Conservation (phyloP, 2,329 filamentous ascomycete species). For the Penicillium sp. region DNA sequence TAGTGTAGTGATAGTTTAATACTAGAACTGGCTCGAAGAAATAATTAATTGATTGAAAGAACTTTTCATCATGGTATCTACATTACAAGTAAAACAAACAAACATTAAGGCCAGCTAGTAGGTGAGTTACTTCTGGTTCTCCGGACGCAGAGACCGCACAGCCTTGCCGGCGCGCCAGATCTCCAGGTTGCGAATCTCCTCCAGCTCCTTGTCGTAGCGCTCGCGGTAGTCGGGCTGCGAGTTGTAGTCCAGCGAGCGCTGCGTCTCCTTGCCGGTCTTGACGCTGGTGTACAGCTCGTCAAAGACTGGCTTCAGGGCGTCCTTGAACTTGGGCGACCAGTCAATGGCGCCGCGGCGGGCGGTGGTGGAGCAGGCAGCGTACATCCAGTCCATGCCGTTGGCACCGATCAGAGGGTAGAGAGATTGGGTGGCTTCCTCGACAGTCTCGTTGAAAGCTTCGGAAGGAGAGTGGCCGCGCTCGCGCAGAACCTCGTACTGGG, state of each 20-base stretch:
- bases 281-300: constrained; percentile 95
- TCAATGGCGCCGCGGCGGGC: constrained; percentile 97
- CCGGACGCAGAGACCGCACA: constrained; percentile 80
- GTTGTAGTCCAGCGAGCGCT: constrained; percentile 97
- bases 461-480: constrained; percentile 96
- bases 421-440: constrained; percentile 97
- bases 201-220: constrained; percentile 96
- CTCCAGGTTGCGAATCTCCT: constrained; percentile 96
- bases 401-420: constrained; percentile 96
- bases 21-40: no score
- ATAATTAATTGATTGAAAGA: no score
- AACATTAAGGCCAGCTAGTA: no score
- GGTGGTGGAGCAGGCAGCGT: constrained; percentile 98
- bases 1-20: no score
- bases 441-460: constrained; percentile 99
- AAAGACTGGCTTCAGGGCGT: constrained; percentile 97
- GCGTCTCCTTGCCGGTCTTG: constrained; percentile 85
- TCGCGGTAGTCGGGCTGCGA: constrained; percentile 91
- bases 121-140: constrained; percentile 81
- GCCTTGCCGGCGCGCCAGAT: constrained; percentile 99
- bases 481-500: constrained; percentile 99
- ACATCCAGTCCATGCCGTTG: constrained; percentile 99
- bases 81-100: constrained; percentile 12
- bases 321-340: constrained; percentile 97
- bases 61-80: constrained; percentile 14